Evolutionary conservation across 1,284 basidiomycete genomes (phyloP).

Genomic region (Schizophyllum amplum): DNA sequence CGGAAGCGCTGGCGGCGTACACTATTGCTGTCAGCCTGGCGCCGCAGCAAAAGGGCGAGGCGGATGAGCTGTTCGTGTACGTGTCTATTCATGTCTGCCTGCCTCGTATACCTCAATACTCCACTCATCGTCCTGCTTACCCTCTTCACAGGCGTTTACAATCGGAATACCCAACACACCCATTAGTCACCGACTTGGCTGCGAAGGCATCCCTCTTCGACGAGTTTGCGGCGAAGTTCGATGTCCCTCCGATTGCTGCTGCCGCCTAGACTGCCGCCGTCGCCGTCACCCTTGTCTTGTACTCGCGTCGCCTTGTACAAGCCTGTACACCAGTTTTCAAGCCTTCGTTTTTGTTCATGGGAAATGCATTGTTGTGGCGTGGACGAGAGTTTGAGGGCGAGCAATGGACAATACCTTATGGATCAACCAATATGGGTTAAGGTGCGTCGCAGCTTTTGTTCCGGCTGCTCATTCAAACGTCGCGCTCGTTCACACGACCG

Average conservation of each 20-base stretch:
- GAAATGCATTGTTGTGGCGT: too few species aligned
- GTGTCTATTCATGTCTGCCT: constrained; percentile 26
- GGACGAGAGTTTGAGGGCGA: too few species aligned
- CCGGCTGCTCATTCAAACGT: too few species aligned
- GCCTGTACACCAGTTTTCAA: too few species aligned
- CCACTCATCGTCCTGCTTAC: constrained; percentile 6
- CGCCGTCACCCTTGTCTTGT: background rate
- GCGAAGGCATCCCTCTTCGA: constrained; percentile 66
- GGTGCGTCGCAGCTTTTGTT: too few species aligned
- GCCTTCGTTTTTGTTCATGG: too few species aligned
- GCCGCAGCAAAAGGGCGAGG: constrained; percentile 47
- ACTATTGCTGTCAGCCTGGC: constrained; percentile 62
- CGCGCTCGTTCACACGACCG: too few species aligned
- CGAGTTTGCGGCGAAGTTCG: constrained; percentile 59
- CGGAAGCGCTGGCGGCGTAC: constrained; percentile 65
- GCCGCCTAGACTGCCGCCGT: constrained; percentile 18
- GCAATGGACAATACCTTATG: too few species aligned
- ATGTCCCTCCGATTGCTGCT: constrained; percentile 41
- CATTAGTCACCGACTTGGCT: constrained; percentile 54
- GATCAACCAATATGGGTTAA: too few species aligned
- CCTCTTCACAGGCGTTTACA: constrained; percentile 41
- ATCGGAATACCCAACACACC: constrained; percentile 55
- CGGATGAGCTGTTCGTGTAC: constrained; percentile 63
- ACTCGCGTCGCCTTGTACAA: too few species aligned
- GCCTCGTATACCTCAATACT: constrained; percentile 4